phyloP scores from a whole-genome alignment of 257 asterid genomes.

The Primulina huaijiensis region DNA sequence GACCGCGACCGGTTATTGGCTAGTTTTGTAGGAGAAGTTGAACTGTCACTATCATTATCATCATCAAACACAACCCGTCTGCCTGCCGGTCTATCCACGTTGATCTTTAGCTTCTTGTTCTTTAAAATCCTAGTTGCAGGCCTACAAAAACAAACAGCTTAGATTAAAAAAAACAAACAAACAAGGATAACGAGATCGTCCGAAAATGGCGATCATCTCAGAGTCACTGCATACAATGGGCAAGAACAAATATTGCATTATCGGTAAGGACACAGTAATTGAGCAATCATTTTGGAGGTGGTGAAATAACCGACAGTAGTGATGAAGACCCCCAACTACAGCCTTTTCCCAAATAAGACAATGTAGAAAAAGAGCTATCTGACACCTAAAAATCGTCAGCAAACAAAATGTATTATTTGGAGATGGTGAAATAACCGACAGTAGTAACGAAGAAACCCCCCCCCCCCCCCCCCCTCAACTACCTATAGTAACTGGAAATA shows the following conservation, averaged over 20 bases:
- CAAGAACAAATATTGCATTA: background rate
- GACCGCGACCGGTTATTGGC: slow-evolving; percentile 40
- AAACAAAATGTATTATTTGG: background rate
- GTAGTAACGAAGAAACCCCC: background rate
- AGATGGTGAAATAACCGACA: background rate
- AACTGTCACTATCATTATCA: slow-evolving; percentile 75
- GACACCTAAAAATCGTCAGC: background rate
- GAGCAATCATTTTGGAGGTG: background rate
- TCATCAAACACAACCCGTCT: slow-evolving; percentile 93
- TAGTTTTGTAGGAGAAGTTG: slow-evolving; percentile 77
- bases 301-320: background rate
- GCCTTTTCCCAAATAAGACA: background rate
- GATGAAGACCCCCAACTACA: background rate
- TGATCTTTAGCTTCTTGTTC: slow-evolving; percentile 95
- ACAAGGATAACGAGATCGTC: background rate
- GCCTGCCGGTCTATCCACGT: slow-evolving; percentile 81
- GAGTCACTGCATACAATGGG: background rate
- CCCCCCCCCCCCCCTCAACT: too few species aligned
- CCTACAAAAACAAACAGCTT: slow-evolving; percentile 32
- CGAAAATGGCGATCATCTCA: background rate
- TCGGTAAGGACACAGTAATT: background rate
- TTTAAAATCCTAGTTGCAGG: slow-evolving; percentile 61
- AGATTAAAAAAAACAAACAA: background rate
- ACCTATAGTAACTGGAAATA: too few species aligned
- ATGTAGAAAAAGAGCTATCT: background rate